Evolutionary conservation across 176 grass and related monocot species (phyloP), one percentile per base, ranked within the genome.

Genomic region (Eragrostis curvula): DNA sequence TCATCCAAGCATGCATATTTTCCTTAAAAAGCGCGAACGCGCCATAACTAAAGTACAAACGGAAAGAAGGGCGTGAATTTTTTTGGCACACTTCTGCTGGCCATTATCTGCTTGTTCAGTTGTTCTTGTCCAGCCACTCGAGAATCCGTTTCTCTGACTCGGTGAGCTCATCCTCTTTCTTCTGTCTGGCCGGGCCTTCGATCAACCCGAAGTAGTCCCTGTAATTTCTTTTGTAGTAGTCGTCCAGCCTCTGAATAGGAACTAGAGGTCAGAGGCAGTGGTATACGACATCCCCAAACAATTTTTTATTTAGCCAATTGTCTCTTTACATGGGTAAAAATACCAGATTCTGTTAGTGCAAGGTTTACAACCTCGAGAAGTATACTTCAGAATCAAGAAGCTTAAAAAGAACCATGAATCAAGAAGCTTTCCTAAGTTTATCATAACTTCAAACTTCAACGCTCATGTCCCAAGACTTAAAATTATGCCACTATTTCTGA

Each of bases 101-200:
- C n/a, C 16, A 16, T 50, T 79, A 23, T 70, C 84, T 90, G 66
- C 47, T 71, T 93, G 84, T 96, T 98, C 83, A 74, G 47, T 75
- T 96, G 82, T 96, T 98, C 85, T 98, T 98, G 58, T 91, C 29
- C 25, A 98, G 91, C 96, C 96, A 98, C n/a, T 93, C 82, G 24
- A 91, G 89, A 51, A 99, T 96, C 20, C 80, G 56, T 86, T 91
- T 96, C 68, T 96, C 96, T 32, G 96, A 79, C 52, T 99, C 91
- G 20, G 91, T 90, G 12, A 88, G 87, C 60, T 84, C 79, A 9
- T 92, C 93, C 45, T 85, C 85, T 16, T 57, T 70, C 85, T 99
- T 94, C 63, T 90, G 76, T 79, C 85, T 90, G 42, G 66, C 50
- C 5, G 80, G 74, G 14, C 87, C 85, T 77, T 99, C 96, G 0